Base-by-base conservation (phyloP, 306 rosid species). In the Prinsepia uniflora region DNA sequence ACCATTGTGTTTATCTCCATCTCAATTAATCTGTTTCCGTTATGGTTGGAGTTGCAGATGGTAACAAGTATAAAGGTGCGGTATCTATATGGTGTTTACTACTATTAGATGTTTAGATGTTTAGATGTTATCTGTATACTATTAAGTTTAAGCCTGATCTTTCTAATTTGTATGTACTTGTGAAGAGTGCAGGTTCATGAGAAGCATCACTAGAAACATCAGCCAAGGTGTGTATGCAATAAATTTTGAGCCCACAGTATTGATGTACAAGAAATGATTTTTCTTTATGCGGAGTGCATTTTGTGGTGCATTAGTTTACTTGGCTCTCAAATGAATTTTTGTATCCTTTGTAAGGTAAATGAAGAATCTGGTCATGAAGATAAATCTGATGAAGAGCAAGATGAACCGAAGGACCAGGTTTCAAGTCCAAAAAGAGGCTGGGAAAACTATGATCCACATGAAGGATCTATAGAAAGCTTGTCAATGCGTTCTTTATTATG, bases 161-260 rank as follows among this genome's bases (percentile, higher is more conserved):
- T n/a, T n/a, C n/a, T n/a, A n/a, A n/a, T n/a, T n/a, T n/a, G n/a
- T n/a, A n/a, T n/a, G n/a, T n/a, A n/a, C n/a, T n/a, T n/a, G n/a
- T n/a, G n/a, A 91, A 87, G 82, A 70, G 77, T 62, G 79, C 65
- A 34, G 75, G 80, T 57, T 68, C 95, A 45, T 89, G 79, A 52
- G 97, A 90, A 67, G 77, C 72, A 67, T 86, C 92, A 48, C 82
- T 75, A 7, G 96, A 89, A 78, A 71, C 86, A 59, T 70, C 88
- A 55, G 72, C 82, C 65, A 91, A 91, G 97, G 99, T 91, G 67
- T 73, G 84, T 43, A 39, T 78, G 46, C 12, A 17, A 9, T 17
- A 54, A 56, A 22, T 40, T 67, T 67, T 10, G 34, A 9, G 14
- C 15, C 60, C 19, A 55, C 15, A 3, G 34, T 34, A 18, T 65